Percentiles rank a stretch among this genome's conserved stretches.
Evolutionary conservation across 805 yeast genomes (phyloP).

Genomic region (Lipomyces spencermartinsiae): DNA sequence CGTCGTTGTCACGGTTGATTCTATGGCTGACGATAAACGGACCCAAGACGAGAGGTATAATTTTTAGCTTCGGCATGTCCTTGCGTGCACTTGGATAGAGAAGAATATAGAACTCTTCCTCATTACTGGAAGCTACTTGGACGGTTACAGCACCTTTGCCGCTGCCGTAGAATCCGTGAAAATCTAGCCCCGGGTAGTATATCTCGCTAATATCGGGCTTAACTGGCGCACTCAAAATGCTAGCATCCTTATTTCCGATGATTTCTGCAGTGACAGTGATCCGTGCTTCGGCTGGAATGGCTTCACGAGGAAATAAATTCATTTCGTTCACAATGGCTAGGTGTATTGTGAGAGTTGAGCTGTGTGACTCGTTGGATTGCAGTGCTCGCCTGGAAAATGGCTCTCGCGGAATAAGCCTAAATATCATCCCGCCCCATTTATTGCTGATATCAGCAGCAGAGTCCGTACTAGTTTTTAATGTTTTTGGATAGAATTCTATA

Average conservation of each 20-base stretch:
- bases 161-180: constrained; percentile 25
- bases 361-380: not conserved
- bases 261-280: constrained; percentile 3
- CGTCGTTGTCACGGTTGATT: not conserved
- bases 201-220: constrained; percentile 5
- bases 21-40: constrained; percentile 14
- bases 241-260: not conserved
- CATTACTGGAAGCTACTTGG: not conserved
- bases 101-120: constrained; percentile 12
- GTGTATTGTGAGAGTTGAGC: constrained; percentile 16
- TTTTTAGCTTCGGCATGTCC: constrained; percentile 2
- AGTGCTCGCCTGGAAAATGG: constrained; percentile 24
- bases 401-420: constrained; percentile 21
- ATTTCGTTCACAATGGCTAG: constrained; percentile 34
- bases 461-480: not conserved
- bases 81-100: not conserved
- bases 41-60: constrained; percentile 28
- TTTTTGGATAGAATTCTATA: not conserved
- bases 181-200: constrained; percentile 22
- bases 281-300: constrained; percentile 9
- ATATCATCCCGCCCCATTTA: constrained; percentile 16
- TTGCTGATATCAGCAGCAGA: not conserved
- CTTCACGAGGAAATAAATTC: constrained; percentile 28
- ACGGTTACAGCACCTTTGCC: constrained; percentile 26
- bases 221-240: not conserved